phyloP scores from a whole-genome alignment of 345 rosid genomes.

The Pelargonium nanum region DNA sequence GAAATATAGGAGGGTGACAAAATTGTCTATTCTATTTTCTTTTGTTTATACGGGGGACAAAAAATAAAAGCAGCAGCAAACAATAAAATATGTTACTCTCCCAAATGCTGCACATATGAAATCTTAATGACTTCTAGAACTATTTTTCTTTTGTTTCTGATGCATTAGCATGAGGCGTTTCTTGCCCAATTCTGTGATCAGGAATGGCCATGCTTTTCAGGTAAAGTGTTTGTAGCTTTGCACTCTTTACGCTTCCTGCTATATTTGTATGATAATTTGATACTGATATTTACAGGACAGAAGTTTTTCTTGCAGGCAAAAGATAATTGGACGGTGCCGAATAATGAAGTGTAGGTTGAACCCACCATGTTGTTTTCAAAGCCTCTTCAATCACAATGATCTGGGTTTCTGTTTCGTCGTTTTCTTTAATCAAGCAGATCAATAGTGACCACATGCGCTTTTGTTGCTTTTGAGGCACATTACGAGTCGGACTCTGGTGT shows the following conservation, averaged over 20 bases:
- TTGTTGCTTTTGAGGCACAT: neutral
- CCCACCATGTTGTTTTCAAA: neutral
- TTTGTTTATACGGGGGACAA: neutral
- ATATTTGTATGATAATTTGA: neutral
- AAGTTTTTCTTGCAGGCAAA: neutral
- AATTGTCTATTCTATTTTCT: too few species aligned
- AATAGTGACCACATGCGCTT: neutral
- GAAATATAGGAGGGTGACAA: too few species aligned
- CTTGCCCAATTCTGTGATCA: too few species aligned
- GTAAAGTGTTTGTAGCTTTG: neutral
- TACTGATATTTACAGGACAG: too few species aligned
- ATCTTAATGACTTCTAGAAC: neutral
- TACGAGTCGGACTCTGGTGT: neutral
- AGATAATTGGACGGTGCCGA: neutral
- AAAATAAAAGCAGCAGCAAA: neutral
- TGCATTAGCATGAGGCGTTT: too few species aligned
- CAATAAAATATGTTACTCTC: neutral
- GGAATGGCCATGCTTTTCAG: neutral
- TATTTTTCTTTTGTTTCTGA: too few species aligned
- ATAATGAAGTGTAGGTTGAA: neutral
- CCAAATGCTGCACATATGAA: neutral
- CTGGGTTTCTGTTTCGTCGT: neutral
- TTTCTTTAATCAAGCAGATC: neutral
- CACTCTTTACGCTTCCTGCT: neutral
- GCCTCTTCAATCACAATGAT: neutral